phyloP scores from a whole-genome alignment of 2,329 filamentous ascomycete species.

The Ophiostoma quercus region DNA sequence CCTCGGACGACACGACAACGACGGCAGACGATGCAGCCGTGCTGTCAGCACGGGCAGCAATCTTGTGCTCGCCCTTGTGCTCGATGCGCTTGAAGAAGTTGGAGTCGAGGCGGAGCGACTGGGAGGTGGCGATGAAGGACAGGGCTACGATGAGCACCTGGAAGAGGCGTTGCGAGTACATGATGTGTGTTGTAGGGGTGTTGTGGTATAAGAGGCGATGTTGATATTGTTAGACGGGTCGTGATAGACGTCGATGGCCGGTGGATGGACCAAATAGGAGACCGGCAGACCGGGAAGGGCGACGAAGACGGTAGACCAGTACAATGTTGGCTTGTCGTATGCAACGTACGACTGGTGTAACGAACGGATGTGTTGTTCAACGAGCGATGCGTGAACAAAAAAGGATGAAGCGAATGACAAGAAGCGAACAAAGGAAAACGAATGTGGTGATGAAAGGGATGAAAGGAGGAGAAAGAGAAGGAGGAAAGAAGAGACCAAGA shows the following conservation, averaged over 20 bases:
- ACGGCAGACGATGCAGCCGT: conserved; percentile 18
- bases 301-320: background rate
- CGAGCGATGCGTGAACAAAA: background rate
- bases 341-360: background rate
- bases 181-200: conserved; percentile 29
- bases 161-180: conserved; percentile 45
- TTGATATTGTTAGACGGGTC: background rate
- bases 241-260: conserved; percentile 7
- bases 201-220: background rate
- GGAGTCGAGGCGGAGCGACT: conserved; percentile 38
- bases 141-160: conserved; percentile 47
- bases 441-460: background rate
- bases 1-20: conserved; percentile 20
- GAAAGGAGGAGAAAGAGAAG: background rate
- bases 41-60: conserved; percentile 18
- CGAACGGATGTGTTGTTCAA: background rate
- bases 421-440: background rate
- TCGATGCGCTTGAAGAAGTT: conserved; percentile 24
- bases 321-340: background rate
- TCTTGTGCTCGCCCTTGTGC: background rate
- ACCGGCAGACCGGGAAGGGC: background rate
- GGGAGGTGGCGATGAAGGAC: conserved; percentile 43
- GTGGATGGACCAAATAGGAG: background rate
- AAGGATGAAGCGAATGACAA: background rate
- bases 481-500: background rate